phyloP scores from a whole-genome alignment of 2,329 filamentous ascomycete species.

The Ophidiomyces ophidiicola region DNA sequence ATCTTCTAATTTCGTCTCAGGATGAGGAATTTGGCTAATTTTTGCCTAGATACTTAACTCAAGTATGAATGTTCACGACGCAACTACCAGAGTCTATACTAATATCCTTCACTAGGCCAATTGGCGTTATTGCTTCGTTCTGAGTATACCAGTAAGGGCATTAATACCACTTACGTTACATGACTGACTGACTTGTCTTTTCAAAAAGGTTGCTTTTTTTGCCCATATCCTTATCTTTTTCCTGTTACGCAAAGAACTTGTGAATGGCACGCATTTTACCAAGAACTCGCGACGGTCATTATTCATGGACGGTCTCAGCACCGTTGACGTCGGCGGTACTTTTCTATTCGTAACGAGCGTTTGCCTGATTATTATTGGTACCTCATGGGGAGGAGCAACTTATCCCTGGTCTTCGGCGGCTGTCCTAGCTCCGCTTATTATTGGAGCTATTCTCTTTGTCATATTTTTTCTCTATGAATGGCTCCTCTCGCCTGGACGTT shows the following conservation, averaged over 20 bases:
- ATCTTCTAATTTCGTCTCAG: slow-evolving; percentile 7
- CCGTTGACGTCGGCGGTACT: slow-evolving; percentile 46
- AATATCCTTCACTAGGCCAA: slow-evolving; percentile 40
- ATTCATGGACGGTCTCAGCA: slow-evolving; percentile 40
- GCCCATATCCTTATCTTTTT: slow-evolving; percentile 45
- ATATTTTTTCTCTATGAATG: slow-evolving; percentile 43
- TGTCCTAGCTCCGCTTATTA: slow-evolving; percentile 40
- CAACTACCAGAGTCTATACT: neutral
- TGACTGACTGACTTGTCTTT: neutral
- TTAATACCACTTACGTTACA: neutral
- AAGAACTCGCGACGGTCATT: slow-evolving; percentile 23
- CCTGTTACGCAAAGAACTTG: slow-evolving; percentile 47
- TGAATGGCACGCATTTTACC: slow-evolving; percentile 39
- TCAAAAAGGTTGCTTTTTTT: slow-evolving; percentile 34
- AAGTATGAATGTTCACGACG: slow-evolving; percentile 16
- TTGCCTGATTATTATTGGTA: slow-evolving; percentile 42
- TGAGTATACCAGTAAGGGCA: slow-evolving; percentile 46
- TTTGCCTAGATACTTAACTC: slow-evolving; percentile 22
- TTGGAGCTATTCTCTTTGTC: slow-evolving; percentile 34
- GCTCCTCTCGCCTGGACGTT: slow-evolving; percentile 40
- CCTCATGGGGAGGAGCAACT: slow-evolving; percentile 45
- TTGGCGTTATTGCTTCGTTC: slow-evolving; percentile 57
- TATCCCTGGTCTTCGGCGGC: slow-evolving; percentile 42
- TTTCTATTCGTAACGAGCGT: slow-evolving; percentile 45
- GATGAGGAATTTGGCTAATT: slow-evolving; percentile 1